Evolutionary conservation across 2,329 filamentous ascomycete species (phyloP).

Genomic region (Chrysoporthe puriensis): DNA sequence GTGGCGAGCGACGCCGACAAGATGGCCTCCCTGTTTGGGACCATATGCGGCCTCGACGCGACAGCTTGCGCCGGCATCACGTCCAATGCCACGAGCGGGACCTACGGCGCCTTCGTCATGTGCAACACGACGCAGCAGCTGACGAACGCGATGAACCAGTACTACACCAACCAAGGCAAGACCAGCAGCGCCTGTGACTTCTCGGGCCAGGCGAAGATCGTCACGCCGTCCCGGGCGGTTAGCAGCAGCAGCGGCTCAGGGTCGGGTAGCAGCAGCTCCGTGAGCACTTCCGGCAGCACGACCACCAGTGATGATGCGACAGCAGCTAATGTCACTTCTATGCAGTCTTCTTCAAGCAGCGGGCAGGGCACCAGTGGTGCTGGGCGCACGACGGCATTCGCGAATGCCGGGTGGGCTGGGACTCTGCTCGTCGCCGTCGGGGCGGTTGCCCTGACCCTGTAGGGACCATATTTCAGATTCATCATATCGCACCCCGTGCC

Average conservation of each 20-base stretch:
- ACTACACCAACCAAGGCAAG: constrained; percentile 64
- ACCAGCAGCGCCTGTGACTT: constrained; percentile 69
- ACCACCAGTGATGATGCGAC: not conserved
- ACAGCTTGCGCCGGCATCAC: constrained; percentile 69
- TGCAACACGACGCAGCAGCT: constrained; percentile 73
- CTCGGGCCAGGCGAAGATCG: constrained; percentile 60
- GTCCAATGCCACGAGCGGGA: constrained; percentile 67
- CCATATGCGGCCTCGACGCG: constrained; percentile 65
- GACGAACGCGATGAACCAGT: constrained; percentile 72
- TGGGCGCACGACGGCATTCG: not conserved
- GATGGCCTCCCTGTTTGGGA: constrained; percentile 72
- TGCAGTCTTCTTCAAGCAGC: constrained; percentile 2
- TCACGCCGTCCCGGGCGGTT: constrained; percentile 16
- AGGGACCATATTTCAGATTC: not conserved
- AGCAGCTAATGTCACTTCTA: not conserved
- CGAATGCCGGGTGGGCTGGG: constrained; percentile 5
- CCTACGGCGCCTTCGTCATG: constrained; percentile 78
- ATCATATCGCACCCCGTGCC: not conserved
- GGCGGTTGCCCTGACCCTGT: constrained; percentile 9
- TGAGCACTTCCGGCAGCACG: constrained; percentile 7
- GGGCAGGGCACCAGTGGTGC: constrained; percentile 2
- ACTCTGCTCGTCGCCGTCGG: constrained; percentile 13
- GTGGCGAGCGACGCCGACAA: constrained; percentile 58
- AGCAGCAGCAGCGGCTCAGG: constrained; percentile 20
- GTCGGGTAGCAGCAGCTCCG: constrained; percentile 14